These are phyloP conservation scores for Neonectria sp. DNA, from an alignment of 2,329 filamentous ascomycete species.

Conservation along the genomic window DNA sequence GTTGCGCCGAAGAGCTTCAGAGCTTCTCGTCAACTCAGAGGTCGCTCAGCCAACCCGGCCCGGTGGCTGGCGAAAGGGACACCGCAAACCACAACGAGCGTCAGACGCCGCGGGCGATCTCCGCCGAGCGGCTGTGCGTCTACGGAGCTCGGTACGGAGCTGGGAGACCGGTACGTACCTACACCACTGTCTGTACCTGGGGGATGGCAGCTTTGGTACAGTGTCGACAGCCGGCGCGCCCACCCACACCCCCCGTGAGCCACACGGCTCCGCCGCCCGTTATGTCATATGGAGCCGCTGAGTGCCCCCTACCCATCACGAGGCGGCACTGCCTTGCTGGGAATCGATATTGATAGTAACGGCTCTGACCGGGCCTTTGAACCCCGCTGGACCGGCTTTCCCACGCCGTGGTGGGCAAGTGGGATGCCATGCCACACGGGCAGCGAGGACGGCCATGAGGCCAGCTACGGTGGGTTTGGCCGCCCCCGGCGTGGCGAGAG, in stretches of 20 bases:
- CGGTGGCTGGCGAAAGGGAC: conserved; percentile 38
- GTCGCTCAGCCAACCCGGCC: conserved; percentile 43
- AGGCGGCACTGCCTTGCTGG: conserved; percentile 35
- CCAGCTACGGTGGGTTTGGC: background rate
- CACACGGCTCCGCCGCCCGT: conserved; percentile 41
- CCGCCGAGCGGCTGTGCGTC: conserved; percentile 42
- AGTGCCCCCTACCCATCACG: conserved; percentile 27
- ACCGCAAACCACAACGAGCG: conserved; percentile 24
- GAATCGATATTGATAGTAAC: conserved; percentile 22
- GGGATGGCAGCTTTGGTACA: conserved; percentile 3
- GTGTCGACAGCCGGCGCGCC: conserved; percentile 1
- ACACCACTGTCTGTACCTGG: conserved; percentile 5
- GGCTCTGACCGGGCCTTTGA: conserved; percentile 13
- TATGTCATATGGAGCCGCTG: conserved; percentile 37
- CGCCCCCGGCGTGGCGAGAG: background rate
- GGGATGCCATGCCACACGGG: conserved; percentile 6
- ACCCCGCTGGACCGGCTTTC: conserved; percentile 32
- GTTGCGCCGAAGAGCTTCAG: conserved; percentile 7
- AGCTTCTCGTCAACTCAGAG: conserved; percentile 28
- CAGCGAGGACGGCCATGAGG: background rate
- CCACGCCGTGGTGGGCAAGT: conserved; percentile 14
- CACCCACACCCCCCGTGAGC: conserved; percentile 32
- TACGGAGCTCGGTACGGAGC: conserved; percentile 8
- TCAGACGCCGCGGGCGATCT: conserved; percentile 43
- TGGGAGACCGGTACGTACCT: too few relatives aligned